Conservation (phyloP, 2,329 filamentous ascomycete genomes). For the Fusarium sp. region DNA sequence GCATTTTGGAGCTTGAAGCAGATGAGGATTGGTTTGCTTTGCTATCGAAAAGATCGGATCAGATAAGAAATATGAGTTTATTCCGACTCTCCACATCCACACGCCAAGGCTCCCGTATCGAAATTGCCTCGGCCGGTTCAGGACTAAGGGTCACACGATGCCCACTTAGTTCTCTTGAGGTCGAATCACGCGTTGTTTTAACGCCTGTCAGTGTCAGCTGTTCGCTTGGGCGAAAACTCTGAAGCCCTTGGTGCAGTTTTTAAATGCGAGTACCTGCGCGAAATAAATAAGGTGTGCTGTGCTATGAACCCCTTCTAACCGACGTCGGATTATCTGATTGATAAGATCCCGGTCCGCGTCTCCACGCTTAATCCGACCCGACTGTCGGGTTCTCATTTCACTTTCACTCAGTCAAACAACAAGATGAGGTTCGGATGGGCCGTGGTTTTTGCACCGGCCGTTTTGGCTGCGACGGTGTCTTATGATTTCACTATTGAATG, state of each 20-base stretch:
- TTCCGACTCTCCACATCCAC: conserved; percentile 17
- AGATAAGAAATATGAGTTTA: conserved; percentile 20
- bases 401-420: conserved; percentile 7
- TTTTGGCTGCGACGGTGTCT: conserved; percentile 58
- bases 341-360: conserved; percentile 22
- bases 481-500: conserved; percentile 78
- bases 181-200: conserved; percentile 25
- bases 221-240: conserved; percentile 27
- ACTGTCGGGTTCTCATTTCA: background rate
- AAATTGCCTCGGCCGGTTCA: conserved; percentile 34
- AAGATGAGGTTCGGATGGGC: conserved; percentile 22
- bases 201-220: conserved; percentile 3
- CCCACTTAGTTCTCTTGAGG: conserved; percentile 28
- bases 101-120: conserved; percentile 21
- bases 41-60: conserved; percentile 33
- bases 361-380: conserved; percentile 10
- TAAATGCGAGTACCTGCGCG: background rate
- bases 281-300: background rate
- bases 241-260: background rate
- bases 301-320: background rate
- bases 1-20: conserved; percentile 53
- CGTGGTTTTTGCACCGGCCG: conserved; percentile 13
- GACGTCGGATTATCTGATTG: conserved; percentile 36
- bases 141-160: conserved; percentile 35
- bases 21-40: conserved; percentile 1